These are phyloP conservation scores for Hypoxylon sp. DNA, from an alignment of 2,329 filamentous ascomycete species.

Conservation along the genomic window DNA sequence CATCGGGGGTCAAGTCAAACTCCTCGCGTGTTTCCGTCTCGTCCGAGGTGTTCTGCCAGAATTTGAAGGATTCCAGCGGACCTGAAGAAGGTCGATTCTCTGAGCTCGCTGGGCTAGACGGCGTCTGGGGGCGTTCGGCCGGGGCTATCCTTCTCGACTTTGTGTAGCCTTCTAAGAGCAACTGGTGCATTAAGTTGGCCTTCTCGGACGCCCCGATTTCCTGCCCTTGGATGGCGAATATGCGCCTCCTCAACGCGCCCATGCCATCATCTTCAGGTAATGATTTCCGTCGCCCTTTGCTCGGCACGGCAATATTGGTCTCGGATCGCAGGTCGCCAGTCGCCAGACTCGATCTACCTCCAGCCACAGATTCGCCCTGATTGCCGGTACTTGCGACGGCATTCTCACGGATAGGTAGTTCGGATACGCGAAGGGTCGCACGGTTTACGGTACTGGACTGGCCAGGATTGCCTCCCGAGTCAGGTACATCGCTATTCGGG, in stretches of 20 bases:
- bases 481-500: slow-evolving; percentile 18
- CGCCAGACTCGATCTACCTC: slow-evolving; percentile 22
- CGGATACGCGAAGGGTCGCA: slow-evolving; percentile 7
- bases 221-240: slow-evolving; percentile 71
- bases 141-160: slow-evolving; percentile 49
- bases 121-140: slow-evolving; percentile 44
- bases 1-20: slow-evolving; percentile 64
- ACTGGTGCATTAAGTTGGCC: slow-evolving; percentile 73
- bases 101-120: slow-evolving; percentile 49
- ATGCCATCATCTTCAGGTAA: slow-evolving; percentile 84
- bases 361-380: slow-evolving; percentile 21
- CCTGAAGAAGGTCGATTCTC: slow-evolving; percentile 55
- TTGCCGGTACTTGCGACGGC: slow-evolving; percentile 15
- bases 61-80: slow-evolving; percentile 62
- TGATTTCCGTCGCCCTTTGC: slow-evolving; percentile 32
- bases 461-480: slow-evolving; percentile 11
- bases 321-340: slow-evolving; percentile 16
- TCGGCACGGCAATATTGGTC: not conserved
- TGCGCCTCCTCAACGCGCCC: slow-evolving; percentile 69
- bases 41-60: slow-evolving; percentile 61
- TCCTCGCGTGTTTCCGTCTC: slow-evolving; percentile 52
- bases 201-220: slow-evolving; percentile 69
- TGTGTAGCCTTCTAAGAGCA: slow-evolving; percentile 74
- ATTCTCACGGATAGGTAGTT: slow-evolving; percentile 10
- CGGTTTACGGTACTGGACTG: slow-evolving; percentile 12